Base-by-base conservation (phyloP, 805 yeast species). In the Lipomyces oligophaga region DNA sequence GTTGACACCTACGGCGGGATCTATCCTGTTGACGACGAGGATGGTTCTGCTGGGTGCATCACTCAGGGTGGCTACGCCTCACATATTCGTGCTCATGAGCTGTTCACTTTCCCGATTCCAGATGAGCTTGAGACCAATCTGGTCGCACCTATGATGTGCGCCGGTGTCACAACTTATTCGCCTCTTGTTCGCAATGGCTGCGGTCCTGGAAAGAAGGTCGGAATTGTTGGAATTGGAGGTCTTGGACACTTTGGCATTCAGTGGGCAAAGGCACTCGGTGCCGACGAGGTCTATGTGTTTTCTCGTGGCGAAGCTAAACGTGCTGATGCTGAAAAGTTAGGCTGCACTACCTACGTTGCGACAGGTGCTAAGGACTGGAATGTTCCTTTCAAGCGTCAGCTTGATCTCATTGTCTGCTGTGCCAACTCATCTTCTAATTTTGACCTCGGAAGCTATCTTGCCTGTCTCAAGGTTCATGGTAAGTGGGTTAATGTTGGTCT, bases 71-170 rank as follows among this genome's bases (percentile, higher is more conserved):
- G 88, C 15, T 80, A 80, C 63, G 73, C 85, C 13, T 73, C 80
- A 39, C 80, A 79, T 64, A 71, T 79, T 34, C 74, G 86, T 54
- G 77, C 78, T 40, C 74, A 78, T 63, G 82, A 79, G 65, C 70
- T 72, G 53, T 79, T 78, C 62, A 81, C 73, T 1, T 73, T 82
- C 67, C 77, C 77, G 31, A 75, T 83, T 44, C 88, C 89, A 35
- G 75, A 75, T 8, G 62, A 57, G n/a, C 58, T 79, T 37, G 70
- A 73, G 34, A 68, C 75, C 32, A 74, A 71, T 21, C 67, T 70
- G 18, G 85, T 77, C 30, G 88, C 87, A 3, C 88, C 89, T 41
- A 67, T 83, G 66, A 67, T 81, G 67, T 83, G 90, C 69, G 89
- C 85, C 45, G 90, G 90, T 43, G 67, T 80, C 60, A 83, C 90